Evolutionary conservation across 176 grass and related monocot species (phyloP).

Genomic region (Triticum turgidum): DNA sequence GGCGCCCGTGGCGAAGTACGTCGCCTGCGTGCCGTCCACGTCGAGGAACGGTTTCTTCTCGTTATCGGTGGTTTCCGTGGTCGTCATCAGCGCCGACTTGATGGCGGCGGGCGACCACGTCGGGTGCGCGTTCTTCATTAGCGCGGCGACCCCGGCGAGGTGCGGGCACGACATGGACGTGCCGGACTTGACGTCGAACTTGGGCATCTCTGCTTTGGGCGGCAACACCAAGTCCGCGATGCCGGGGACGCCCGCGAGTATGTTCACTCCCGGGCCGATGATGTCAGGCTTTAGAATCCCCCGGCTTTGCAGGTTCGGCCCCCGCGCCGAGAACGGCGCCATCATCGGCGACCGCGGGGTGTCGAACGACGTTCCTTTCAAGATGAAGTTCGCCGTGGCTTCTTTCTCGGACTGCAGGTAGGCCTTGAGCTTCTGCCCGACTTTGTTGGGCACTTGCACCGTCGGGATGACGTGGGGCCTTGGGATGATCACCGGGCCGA

Average conservation of each 20-base stretch:
- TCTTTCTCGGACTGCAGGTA: constrained; percentile 25
- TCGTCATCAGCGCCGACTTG: constrained; percentile 80
- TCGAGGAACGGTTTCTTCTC: constrained; percentile 47
- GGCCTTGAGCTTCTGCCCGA: constrained; percentile 44
- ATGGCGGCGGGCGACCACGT: constrained; percentile 72
- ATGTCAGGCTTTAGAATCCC: constrained; percentile 77
- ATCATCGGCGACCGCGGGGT: constrained; percentile 47
- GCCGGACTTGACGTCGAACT: constrained; percentile 68
- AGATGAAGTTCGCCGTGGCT: constrained; percentile 41
- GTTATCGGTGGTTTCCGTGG: constrained; percentile 29
- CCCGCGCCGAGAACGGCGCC: constrained; percentile 68
- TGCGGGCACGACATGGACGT: constrained; percentile 83
- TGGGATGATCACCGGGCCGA: constrained; percentile 35
- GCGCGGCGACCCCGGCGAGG: constrained; percentile 50
- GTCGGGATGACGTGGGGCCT: constrained; percentile 58
- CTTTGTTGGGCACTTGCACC: constrained; percentile 36
- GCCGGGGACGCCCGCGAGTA: constrained; percentile 53
- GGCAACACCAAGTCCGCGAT: constrained; percentile 16
- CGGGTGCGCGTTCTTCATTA: constrained; percentile 68
- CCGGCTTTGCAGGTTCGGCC: constrained; percentile 35
- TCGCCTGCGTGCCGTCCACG: constrained; percentile 32
- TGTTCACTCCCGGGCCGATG: constrained; percentile 57
- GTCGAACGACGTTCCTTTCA: constrained; percentile 47
- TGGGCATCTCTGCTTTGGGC: neutral
- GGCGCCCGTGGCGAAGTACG: constrained; percentile 47